Evolutionary conservation across 2,329 filamentous ascomycete genomes (phyloP).

Genomic region (Cladosporium sphaerospermum): DNA sequence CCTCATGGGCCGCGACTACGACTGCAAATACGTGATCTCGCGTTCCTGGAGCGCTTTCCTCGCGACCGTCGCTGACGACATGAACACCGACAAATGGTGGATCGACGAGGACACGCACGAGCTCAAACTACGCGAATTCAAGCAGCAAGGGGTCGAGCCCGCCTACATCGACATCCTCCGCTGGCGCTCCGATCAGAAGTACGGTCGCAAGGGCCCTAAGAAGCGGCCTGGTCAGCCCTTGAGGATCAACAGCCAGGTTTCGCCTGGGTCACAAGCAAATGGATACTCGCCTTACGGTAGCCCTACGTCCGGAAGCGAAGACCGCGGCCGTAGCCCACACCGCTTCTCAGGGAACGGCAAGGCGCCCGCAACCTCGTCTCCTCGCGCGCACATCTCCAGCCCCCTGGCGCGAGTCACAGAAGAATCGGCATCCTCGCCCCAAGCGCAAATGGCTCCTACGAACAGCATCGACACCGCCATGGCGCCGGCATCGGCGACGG

Average conservation of each 20-base stretch:
- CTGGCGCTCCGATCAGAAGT: conserved; percentile 94
- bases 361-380: conserved; percentile 59
- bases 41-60: conserved; percentile 87
- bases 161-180: conserved; percentile 90
- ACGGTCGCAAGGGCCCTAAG: conserved; percentile 56
- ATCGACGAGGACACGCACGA: conserved; percentile 90
- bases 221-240: conserved; percentile 37
- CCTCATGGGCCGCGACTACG: conserved; percentile 93
- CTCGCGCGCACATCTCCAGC: conserved; percentile 61
- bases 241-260: conserved; percentile 48
- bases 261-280: conserved; percentile 32
- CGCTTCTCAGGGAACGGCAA: conserved; percentile 53
- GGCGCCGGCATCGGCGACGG: conserved; percentile 12
- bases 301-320: conserved; percentile 53
- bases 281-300: conserved; percentile 59
- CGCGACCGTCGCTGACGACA: conserved; percentile 80
- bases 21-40: conserved; percentile 95
- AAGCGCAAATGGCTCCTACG: conserved; percentile 33
- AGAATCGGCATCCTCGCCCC: conserved; percentile 42
- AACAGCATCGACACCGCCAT: conserved; percentile 16
- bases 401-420: conserved; percentile 70
- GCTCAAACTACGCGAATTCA: conserved; percentile 89
- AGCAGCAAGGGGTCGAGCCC: conserved; percentile 80
- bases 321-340: conserved; percentile 66
- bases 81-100: conserved; percentile 81